Percentiles rank a stretch among this genome's conserved stretches.
These are phyloP conservation scores for Zymoseptoria crescenta DNA, from an alignment of 2,329 filamentous ascomycete genomes.

Conservation along the genomic window DNA sequence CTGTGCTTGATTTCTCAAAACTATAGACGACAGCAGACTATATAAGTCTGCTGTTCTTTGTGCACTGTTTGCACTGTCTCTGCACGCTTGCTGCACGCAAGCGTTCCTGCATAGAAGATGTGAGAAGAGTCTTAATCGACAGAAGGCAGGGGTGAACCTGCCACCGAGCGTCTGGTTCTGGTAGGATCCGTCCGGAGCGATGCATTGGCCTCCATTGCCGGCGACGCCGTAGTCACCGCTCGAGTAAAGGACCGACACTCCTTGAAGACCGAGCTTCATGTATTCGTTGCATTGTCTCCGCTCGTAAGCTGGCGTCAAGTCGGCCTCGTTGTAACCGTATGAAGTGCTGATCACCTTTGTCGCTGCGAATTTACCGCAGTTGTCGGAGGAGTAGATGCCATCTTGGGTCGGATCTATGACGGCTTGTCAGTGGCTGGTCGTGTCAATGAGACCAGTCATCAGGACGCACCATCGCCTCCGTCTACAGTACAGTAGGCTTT, in stretches of 20 bases:
- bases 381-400: slow-evolving; percentile 41
- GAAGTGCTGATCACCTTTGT: slow-evolving; percentile 50
- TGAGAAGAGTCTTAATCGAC: no score
- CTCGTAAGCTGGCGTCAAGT: slow-evolving; percentile 43
- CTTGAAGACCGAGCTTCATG: slow-evolving; percentile 47
- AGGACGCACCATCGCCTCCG: slow-evolving; percentile 27
- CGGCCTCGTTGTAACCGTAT: slow-evolving; percentile 48
- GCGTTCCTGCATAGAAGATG: no score
- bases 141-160: slow-evolving; percentile 42
- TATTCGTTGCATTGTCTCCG: slow-evolving; percentile 49
- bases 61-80: no score
- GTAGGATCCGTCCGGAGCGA: slow-evolving; percentile 22
- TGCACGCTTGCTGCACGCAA: no score
- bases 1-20: no score
- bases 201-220: slow-evolving; percentile 25
- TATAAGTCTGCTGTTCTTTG: no score
- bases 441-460: neutral
- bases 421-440: slow-evolving; percentile 3
- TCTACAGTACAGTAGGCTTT: slow-evolving; percentile 32
- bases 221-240: slow-evolving; percentile 41
- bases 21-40: no score
- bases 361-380: slow-evolving; percentile 39
- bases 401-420: slow-evolving; percentile 36
- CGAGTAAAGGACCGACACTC: slow-evolving; percentile 43
- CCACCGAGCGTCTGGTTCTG: slow-evolving; percentile 22